phyloP scores from a whole-genome alignment of 1,139 yeast species.

The Meyerozyma smithsonii region DNA sequence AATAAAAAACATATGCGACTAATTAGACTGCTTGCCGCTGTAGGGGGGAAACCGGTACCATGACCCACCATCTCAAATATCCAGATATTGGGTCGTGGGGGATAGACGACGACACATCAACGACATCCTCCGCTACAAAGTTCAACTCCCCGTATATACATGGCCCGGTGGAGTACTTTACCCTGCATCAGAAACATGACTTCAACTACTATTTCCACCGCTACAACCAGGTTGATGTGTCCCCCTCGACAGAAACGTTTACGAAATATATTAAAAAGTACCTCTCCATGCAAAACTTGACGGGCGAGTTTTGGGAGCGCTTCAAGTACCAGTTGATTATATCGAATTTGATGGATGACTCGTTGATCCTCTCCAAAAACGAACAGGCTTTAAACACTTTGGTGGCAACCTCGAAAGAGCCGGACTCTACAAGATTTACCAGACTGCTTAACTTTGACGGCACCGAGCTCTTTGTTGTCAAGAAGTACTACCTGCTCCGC shows the following conservation, averaged over 20 bases:
- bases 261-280: constrained; percentile 2
- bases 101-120: not conserved
- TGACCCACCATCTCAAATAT: constrained; percentile 2
- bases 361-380: constrained; percentile 41
- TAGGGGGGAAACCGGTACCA: not conserved
- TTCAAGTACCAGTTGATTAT: constrained; percentile 39
- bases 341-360: constrained; percentile 39
- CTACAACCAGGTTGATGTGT: not conserved
- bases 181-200: not conserved
- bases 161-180: not conserved
- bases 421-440: constrained; percentile 4
- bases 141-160: not conserved
- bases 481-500: constrained; percentile 13
- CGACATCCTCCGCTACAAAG: not conserved
- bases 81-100: constrained; percentile 3
- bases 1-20: constrained; percentile 1
- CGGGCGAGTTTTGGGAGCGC: constrained; percentile 33
- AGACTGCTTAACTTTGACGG: constrained; percentile 17
- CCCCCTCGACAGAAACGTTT: not conserved
- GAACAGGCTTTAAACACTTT: constrained; percentile 27
- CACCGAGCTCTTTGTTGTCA: constrained; percentile 14
- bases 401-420: constrained; percentile 16
- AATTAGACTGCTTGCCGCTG: not conserved
- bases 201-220: constrained; percentile 1
- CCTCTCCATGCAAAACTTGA: constrained; percentile 1